phyloP scores from a whole-genome alignment of 768 basidiomycete genomes.

The Collybia mongolica region DNA sequence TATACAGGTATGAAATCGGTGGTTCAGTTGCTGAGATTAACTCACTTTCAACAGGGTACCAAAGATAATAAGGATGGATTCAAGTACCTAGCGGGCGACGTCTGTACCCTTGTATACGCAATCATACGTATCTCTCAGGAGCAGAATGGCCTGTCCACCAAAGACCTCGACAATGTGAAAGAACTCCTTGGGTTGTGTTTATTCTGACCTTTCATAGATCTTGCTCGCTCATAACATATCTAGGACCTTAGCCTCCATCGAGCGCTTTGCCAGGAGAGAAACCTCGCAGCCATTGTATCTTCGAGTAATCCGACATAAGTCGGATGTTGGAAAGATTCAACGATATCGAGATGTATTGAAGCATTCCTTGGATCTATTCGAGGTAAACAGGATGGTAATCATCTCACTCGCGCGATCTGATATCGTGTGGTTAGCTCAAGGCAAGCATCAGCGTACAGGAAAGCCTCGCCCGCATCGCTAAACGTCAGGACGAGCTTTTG shows the following conservation, averaged over 20 bases:
- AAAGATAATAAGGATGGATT: constrained; percentile 10
- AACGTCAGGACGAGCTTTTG: too few species aligned
- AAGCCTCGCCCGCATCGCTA: not conserved
- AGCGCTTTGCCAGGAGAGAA: not conserved
- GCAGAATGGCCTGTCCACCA: not conserved
- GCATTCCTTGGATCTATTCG: not conserved
- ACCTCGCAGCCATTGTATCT: not conserved
- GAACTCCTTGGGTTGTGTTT: not conserved
- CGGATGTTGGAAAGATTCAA: not conserved
- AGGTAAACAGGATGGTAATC: not conserved
- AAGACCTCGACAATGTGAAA: not conserved
- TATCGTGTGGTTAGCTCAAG: not conserved
- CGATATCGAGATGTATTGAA: not conserved
- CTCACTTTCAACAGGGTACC: constrained; percentile 1
- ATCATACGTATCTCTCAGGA: not conserved
- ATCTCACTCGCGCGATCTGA: not conserved
- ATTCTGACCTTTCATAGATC: not conserved
- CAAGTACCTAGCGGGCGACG: constrained; percentile 5
- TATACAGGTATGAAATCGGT: not conserved
- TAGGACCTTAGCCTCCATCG: not conserved
- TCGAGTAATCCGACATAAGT: not conserved
- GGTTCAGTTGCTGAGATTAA: not conserved
- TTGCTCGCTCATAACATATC: not conserved
- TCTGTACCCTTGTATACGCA: constrained; percentile 11
- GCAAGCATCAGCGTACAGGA: not conserved